Conservation (phyloP, 257 asterid species). For the Primulina huaijiensis region DNA sequence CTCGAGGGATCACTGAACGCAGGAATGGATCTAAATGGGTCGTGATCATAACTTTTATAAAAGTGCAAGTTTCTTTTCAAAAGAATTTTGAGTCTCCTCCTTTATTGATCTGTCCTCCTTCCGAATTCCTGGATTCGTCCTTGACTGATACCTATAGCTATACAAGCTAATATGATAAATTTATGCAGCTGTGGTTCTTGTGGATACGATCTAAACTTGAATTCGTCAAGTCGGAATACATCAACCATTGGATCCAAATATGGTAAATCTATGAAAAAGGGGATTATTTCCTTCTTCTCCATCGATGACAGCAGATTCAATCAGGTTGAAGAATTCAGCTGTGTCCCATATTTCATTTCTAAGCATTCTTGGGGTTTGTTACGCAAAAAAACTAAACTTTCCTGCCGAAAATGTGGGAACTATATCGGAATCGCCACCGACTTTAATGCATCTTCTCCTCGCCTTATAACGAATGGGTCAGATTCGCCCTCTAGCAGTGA, state of each 20-base stretch:
- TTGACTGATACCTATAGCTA: not conserved
- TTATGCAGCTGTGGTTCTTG: conserved; percentile 84
- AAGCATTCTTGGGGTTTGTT: conserved; percentile 65
- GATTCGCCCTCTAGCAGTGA: conserved; percentile 51
- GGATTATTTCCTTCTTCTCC: conserved; percentile 69
- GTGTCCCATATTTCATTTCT: conserved; percentile 56
- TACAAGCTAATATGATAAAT: conserved; percentile 15
- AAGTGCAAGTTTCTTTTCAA: no score
- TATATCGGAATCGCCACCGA: conserved; percentile 59
- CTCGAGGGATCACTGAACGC: no score
- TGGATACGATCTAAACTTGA: conserved; percentile 70
- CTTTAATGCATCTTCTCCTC: conserved; percentile 35
- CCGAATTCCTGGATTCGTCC: no score
- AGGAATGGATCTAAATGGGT: no score
- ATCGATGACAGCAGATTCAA: conserved; percentile 77
- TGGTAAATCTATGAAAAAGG: conserved; percentile 70
- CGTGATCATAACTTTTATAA: no score
- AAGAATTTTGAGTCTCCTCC: no score
- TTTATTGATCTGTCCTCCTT: no score
- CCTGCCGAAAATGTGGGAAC: conserved; percentile 77
- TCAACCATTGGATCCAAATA: conserved; percentile 75
- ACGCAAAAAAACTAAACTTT: conserved; percentile 51
- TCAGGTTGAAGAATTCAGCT: conserved; percentile 51
- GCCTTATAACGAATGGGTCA: conserved; percentile 51
- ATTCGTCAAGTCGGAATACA: conserved; percentile 78